Conservation (phyloP, 2,329 filamentous ascomycete species). For the Diaporthe caulivora region DNA sequence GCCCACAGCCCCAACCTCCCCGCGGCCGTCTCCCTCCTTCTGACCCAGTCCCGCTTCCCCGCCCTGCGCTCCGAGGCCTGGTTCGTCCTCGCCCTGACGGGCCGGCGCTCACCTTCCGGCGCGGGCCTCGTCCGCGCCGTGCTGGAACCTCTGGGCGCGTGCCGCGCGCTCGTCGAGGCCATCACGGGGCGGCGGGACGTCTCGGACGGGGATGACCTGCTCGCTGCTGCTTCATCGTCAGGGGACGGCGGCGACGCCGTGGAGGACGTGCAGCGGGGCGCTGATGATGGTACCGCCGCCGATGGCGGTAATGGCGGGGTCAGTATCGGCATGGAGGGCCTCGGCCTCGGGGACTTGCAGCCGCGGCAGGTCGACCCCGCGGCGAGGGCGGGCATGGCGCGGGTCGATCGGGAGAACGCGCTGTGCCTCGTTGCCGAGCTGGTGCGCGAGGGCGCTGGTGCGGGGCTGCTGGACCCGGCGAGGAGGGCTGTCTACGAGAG, state of each 20-base stretch:
- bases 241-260: constrained; percentile 5
- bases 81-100: constrained; percentile 73
- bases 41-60: constrained; percentile 70
- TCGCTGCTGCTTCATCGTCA: constrained; percentile 19
- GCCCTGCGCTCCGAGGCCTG: constrained; percentile 70
- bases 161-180: constrained; percentile 58
- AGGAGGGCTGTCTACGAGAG: constrained; percentile 58
- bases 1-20: constrained; percentile 54
- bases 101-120: constrained; percentile 61
- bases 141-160: constrained; percentile 57
- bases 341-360: constrained; percentile 53
- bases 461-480: constrained; percentile 56
- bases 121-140: constrained; percentile 58
- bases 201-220: constrained; percentile 42
- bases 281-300: not conserved
- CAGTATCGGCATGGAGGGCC: constrained; percentile 47
- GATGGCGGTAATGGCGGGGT: constrained; percentile 13
- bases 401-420: constrained; percentile 71
- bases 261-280: constrained; percentile 18
- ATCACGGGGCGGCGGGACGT: constrained; percentile 60
- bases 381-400: constrained; percentile 58
- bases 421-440: constrained; percentile 70
- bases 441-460: constrained; percentile 56
- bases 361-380: constrained; percentile 61
- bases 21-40: constrained; percentile 62